Evolutionary conservation across 225 moss, liverwort and hornwort species (phyloP).

Genomic region (Neckera pumila): DNA sequence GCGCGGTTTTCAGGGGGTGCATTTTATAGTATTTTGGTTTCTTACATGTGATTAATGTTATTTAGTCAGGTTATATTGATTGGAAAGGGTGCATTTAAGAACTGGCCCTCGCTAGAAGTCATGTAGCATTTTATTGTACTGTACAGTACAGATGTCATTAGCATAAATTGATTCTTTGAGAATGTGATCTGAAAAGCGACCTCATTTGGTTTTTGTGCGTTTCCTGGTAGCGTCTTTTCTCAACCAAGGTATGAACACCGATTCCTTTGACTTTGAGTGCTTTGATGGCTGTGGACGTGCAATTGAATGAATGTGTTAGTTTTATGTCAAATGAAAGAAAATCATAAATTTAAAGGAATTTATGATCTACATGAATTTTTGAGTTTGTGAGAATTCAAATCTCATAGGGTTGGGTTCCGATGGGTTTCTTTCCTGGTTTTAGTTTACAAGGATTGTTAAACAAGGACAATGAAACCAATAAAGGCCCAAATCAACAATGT

Average conservation of each 20-base stretch:
- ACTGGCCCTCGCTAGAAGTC: not conserved
- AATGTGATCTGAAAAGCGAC: not conserved
- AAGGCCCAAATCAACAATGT: not conserved
- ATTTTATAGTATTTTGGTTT: not conserved
- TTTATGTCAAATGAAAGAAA: not conserved
- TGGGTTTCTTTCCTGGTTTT: not conserved
- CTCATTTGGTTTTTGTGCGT: not conserved
- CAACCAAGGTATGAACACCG: not conserved
- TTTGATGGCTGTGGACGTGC: not conserved
- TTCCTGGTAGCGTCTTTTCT: not conserved
- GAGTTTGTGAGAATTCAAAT: not conserved
- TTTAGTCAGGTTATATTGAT: constrained; percentile 6
- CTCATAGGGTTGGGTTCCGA: too few relatives aligned
- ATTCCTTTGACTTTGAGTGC: not conserved
- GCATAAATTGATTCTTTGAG: constrained; percentile 4
- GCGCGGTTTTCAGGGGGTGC: not conserved
- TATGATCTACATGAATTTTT: not conserved
- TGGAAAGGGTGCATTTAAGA: not conserved
- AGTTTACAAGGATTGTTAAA: not conserved
- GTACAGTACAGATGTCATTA: constrained; percentile 6
- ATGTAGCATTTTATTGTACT: constrained; percentile 16
- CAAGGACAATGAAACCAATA: not conserved
- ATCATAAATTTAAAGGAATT: not conserved
- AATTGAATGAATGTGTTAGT: not conserved
- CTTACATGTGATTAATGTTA: not conserved